Evolutionary conservation across 176 grass and related monocot species (phyloP).

Genomic region (Rhynchospora breviuscula): DNA sequence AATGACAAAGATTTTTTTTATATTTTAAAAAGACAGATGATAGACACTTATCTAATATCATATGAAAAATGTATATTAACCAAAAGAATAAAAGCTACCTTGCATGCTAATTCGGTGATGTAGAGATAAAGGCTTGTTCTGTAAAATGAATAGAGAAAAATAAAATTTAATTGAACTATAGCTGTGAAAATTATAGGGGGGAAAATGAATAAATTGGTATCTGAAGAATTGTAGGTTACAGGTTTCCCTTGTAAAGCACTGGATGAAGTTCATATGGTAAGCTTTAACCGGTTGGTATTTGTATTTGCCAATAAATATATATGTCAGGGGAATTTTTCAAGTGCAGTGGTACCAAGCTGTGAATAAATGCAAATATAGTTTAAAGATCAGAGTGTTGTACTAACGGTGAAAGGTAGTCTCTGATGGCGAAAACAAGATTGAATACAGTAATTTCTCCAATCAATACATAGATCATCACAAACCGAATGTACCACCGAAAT

Average conservation of each 20-base stretch:
- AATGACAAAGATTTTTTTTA: conserved; percentile 2
- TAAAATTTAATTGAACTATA: conserved; percentile 21
- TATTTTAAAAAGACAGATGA: neutral
- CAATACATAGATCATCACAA: conserved; percentile 84
- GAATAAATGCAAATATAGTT: neutral
- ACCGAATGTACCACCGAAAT: conserved; percentile 91
- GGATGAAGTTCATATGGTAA: neutral
- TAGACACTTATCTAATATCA: neutral
- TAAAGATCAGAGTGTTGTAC: conserved; percentile 27
- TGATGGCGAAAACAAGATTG: conserved; percentile 68
- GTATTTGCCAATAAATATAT: neutral
- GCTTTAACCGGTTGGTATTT: neutral
- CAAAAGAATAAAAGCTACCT: conserved; percentile 46
- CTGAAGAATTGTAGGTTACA: neutral
- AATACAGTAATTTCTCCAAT: conserved; percentile 74
- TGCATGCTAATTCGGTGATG: conserved; percentile 56
- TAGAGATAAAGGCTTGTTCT: conserved; percentile 85
- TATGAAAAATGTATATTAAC: neutral
- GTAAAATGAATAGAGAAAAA: conserved; percentile 33
- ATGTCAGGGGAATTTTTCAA: neutral
- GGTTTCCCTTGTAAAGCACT: conserved; percentile 2
- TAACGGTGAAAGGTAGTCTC: conserved; percentile 50
- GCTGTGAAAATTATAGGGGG: neutral
- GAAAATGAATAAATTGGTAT: neutral
- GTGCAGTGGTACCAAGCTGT: neutral